Base-by-base conservation (phyloP, 2,329 filamentous ascomycete genomes). In the Aspergillus flavus region DNA sequence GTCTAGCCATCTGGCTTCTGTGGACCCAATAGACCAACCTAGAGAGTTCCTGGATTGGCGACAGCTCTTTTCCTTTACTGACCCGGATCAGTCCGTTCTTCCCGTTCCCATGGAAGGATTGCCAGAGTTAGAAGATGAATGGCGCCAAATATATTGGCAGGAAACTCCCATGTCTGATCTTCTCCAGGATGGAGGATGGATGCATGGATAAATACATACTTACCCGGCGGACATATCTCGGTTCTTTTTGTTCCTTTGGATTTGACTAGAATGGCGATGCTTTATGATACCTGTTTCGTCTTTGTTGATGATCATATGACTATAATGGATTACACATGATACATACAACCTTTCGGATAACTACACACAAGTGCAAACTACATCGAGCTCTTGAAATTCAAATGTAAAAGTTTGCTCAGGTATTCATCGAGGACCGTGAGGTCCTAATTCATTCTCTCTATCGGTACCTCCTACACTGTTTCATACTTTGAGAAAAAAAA, bases 71-170 rank as follows among this genome's bases (percentile, higher is more conserved):
- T 75, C 78, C 14, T 79, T 79, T 53, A 73, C 73, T 4, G 78
- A 79, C 61, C 65, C 75, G 19, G 78, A 79, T 16, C 72, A 78
- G 30, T 73, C 76, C 3, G 71, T 73, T 6, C 75, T 74, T 6
- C 75, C 77, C 3, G 74, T 79, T 65, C 70, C 74, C 6, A 70
- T 77, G 53, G 78, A 80, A 56, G 75, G 76, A 23, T 66, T 80
- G 4, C 73, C 76, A 6, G 77, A 80, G 55, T 70, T 80, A 61
- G 78, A 80, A 66, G 76, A 80, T 46, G 79, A 81, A 67, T 81
- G 79, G 79, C 75, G 79, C n/a, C 78, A 80, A 63, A 75, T 81
- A 10, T 81, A 81, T 60, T 77, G 78, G 73, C 77, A 80, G 63
- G 78, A 80, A 59, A 76, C 77, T 1, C 77, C 76, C 3, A 76